Evolutionary conservation across 371 early-diverging fungal species (phyloP).

Genomic region (Dichotomocladium elegans): DNA sequence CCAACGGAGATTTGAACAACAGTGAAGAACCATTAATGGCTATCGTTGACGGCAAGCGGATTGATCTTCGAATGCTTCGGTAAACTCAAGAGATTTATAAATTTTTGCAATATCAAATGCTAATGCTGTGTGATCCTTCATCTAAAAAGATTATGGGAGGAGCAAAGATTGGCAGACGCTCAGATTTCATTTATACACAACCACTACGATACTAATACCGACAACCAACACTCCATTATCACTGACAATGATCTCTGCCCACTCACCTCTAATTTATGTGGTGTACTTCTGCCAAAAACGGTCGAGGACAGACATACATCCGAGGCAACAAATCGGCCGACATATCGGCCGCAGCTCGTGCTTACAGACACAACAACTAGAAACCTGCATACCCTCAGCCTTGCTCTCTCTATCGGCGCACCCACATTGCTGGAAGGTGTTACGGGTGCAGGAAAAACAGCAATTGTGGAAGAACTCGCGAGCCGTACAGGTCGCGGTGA

Average conservation of each 20-base stretch:
- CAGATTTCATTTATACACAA: constrained; percentile 35
- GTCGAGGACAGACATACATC: constrained; percentile 11
- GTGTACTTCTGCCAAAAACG: constrained; percentile 52
- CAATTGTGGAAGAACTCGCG: constrained; percentile 90
- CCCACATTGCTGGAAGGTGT: constrained; percentile 93
- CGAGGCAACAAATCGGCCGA: constrained; percentile 1
- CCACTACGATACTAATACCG: constrained; percentile 22
- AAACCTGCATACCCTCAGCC: constrained; percentile 73
- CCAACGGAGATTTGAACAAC: constrained; percentile 18
- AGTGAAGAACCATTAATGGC: constrained; percentile 30
- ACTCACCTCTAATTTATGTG: constrained; percentile 62
- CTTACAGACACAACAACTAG: constrained; percentile 70
- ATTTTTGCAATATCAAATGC: background rate
- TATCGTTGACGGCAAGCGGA: constrained; percentile 23
- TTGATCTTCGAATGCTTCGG: constrained; percentile 48
- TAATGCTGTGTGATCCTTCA: background rate
- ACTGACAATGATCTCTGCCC: constrained; percentile 47
- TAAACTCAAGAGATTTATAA: constrained; percentile 6
- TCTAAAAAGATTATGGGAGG: constrained; percentile 35
- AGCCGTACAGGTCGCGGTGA: constrained; percentile 59
- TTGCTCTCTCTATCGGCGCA: constrained; percentile 82
- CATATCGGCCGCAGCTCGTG: constrained; percentile 48
- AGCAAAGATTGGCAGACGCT: constrained; percentile 34
- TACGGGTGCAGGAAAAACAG: constrained; percentile 95
- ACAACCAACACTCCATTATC: constrained; percentile 15